phyloP scores from a whole-genome alignment of 129 eudicot species.

The Heracleum sosnowskyi region DNA sequence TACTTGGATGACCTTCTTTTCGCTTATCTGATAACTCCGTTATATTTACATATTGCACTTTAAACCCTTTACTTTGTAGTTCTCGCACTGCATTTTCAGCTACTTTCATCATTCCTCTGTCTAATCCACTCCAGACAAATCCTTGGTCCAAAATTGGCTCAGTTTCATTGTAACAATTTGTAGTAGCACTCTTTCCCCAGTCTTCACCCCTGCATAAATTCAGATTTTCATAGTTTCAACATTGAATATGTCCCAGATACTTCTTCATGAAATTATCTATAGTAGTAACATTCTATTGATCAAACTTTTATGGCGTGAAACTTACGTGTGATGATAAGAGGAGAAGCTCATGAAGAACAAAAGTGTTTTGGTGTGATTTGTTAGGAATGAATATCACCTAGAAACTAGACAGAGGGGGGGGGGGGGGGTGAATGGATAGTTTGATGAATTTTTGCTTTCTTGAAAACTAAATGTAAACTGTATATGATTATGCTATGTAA shows the following conservation, averaged over 20 bases:
- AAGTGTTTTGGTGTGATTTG: conserved; percentile 21
- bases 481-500: no score
- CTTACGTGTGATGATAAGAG: conserved; percentile 27
- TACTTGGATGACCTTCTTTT: conserved; percentile 34
- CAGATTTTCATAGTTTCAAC: not conserved
- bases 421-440: no score
- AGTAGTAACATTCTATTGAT: not conserved
- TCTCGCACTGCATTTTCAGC: no score
- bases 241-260: not conserved
- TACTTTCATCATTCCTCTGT: no score
- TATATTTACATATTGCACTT: no score
- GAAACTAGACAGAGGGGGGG: no score
- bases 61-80: no score
- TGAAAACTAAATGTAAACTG: no score
- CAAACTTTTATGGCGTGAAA: not conserved
- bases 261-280: not conserved
- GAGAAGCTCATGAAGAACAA: conserved; percentile 43
- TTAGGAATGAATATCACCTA: no score
- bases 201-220: conserved; percentile 27
- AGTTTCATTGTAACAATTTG: conserved; percentile 34
- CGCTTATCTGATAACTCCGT: no score
- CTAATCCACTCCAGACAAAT: conserved; percentile 3
- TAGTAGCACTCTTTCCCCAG: conserved; percentile 17
- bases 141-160: conserved; percentile 37
- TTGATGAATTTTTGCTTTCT: no score